Evolutionary conservation across 176 grass and related monocot species (phyloP).

Genomic region (Eragrostis nindensis): DNA sequence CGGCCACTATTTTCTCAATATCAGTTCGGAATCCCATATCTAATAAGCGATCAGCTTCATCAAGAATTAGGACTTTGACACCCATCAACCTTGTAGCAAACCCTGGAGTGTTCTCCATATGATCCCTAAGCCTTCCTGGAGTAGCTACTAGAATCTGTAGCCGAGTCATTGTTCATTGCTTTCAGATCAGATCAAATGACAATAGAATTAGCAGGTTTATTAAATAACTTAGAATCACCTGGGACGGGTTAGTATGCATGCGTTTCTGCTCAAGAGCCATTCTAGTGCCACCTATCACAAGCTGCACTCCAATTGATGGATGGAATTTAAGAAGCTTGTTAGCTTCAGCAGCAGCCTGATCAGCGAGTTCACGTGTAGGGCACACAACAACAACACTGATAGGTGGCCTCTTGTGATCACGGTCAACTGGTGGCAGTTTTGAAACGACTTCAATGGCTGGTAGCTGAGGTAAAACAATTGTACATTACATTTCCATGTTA

Average conservation of each 20-base stretch:
- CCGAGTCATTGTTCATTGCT: slow-evolving; percentile 18
- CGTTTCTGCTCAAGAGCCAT: slow-evolving; percentile 85
- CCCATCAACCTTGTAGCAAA: slow-evolving; percentile 86
- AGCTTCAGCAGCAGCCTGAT: slow-evolving; percentile 86
- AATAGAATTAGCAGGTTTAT: slow-evolving; percentile 5
- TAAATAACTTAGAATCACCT: slow-evolving; percentile 58
- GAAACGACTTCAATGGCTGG: slow-evolving; percentile 81
- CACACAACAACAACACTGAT: slow-evolving; percentile 90
- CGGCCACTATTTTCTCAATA: slow-evolving; percentile 89
- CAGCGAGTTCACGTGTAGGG: slow-evolving; percentile 90
- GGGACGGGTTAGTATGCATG: slow-evolving; percentile 91
- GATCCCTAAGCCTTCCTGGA: slow-evolving; percentile 91
- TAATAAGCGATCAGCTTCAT: slow-evolving; percentile 95
- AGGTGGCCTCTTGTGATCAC: slow-evolving; percentile 72
- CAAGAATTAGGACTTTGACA: slow-evolving; percentile 89
- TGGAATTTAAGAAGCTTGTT: slow-evolving; percentile 90
- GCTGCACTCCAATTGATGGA: slow-evolving; percentile 83
- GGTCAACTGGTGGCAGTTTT: slow-evolving; percentile 59
- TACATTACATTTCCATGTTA: background rate
- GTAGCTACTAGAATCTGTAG: slow-evolving; percentile 90
- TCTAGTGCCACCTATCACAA: slow-evolving; percentile 92
- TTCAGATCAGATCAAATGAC: slow-evolving; percentile 30
- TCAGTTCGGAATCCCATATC: slow-evolving; percentile 98
- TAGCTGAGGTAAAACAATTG: slow-evolving; percentile 59
- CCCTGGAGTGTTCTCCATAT: slow-evolving; percentile 96